Conservation (phyloP, 495 filamentous ascomycete genomes). For the Aspergillus nidulans region DNA sequence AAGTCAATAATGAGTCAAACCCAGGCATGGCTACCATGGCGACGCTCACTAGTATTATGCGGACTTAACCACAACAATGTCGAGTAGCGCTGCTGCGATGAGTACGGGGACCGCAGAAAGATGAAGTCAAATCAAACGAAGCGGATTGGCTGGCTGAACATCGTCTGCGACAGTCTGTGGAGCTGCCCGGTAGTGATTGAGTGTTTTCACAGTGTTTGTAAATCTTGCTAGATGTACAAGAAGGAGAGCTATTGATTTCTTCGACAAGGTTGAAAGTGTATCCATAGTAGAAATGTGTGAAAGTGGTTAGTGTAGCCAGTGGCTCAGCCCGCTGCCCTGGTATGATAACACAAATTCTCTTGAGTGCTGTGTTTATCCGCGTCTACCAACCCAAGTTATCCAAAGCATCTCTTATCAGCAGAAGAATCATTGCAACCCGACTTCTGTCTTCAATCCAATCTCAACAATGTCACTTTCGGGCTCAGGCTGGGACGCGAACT, state of each 20-base stretch:
- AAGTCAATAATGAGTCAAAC: conserved; percentile 2
- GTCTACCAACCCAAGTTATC: too few relatives aligned
- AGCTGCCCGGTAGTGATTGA: conserved; percentile 36
- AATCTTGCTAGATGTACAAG: background rate
- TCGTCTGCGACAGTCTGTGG: conserved; percentile 36
- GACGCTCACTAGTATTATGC: background rate
- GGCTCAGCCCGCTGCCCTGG: background rate
- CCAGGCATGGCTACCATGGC: conserved; percentile 19
- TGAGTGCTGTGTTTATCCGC: background rate
- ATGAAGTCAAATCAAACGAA: conserved; percentile 49
- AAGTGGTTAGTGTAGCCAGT: background rate
- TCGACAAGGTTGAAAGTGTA: background rate
- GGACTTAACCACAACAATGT: conserved; percentile 14
- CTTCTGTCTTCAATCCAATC: too few relatives aligned
- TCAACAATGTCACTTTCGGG: background rate
- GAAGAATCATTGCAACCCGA: too few relatives aligned
- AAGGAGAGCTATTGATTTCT: background rate
- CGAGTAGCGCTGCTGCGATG: conserved; percentile 15
- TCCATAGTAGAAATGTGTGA: background rate
- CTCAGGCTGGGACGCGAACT: background rate
- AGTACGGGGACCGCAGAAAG: conserved; percentile 26
- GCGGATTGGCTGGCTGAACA: conserved; percentile 44
- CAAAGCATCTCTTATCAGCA: too few relatives aligned
- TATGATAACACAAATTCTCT: background rate
- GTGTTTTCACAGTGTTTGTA: conserved; percentile 45